Conservation (phyloP, 2,329 filamentous ascomycete species). For the Pyrenophora seminiperda region DNA sequence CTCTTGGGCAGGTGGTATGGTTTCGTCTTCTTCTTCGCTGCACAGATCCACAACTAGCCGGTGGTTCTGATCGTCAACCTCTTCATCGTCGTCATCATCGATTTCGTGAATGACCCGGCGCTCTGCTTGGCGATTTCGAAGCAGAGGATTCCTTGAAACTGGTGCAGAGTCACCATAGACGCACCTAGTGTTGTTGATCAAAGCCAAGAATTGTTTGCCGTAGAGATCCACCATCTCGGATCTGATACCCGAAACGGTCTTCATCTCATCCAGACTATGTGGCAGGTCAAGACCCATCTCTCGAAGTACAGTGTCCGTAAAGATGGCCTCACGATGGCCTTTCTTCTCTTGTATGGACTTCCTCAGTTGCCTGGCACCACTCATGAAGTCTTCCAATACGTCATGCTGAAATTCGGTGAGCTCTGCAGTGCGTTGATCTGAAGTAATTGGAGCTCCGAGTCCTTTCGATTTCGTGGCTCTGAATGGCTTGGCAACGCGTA, state of each 20-base stretch:
- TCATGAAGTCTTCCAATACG: conserved; percentile 68
- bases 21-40: conserved; percentile 40
- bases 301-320: conserved; percentile 71
- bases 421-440: conserved; percentile 59
- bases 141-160: conserved; percentile 15
- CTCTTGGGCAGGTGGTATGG: conserved; percentile 14
- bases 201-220: conserved; percentile 64
- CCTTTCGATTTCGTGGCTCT: conserved; percentile 47
- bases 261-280: conserved; percentile 65
- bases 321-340: conserved; percentile 62
- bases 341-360: conserved; percentile 66
- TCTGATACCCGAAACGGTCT: conserved; percentile 66
- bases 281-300: conserved; percentile 77
- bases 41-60: conserved; percentile 55
- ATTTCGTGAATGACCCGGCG: conserved; percentile 31
- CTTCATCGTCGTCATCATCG: conserved; percentile 49
- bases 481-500: conserved; percentile 39
- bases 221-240: conserved; percentile 65
- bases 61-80: conserved; percentile 57
- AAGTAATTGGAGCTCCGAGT: conserved; percentile 64
- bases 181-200: conserved; percentile 54
- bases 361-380: conserved; percentile 64
- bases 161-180: conserved; percentile 29
- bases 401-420: conserved; percentile 66
- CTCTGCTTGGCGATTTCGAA: conserved; percentile 21